Conservation (phyloP, 2,329 filamentous ascomycete genomes). For the Clonostachys byssicola region DNA sequence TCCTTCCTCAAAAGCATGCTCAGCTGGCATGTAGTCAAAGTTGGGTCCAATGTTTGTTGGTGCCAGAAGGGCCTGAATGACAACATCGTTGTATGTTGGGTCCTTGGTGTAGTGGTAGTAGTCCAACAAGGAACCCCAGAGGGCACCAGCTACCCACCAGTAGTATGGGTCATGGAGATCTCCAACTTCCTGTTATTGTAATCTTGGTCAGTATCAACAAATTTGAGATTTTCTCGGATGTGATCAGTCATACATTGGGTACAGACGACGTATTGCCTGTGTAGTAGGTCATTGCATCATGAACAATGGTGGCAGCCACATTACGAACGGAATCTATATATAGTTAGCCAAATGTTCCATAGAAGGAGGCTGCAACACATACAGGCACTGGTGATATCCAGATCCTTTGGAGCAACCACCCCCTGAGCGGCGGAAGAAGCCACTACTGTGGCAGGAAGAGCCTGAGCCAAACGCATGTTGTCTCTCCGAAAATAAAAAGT, state of each 20-base stretch:
- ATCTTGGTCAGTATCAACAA: neutral
- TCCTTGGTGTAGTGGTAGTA: conserved; percentile 67
- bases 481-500: neutral
- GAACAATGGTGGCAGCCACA: conserved; percentile 56
- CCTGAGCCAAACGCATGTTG: conserved; percentile 16
- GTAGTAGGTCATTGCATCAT: conserved; percentile 61
- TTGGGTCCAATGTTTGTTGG: conserved; percentile 50
- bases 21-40: conserved; percentile 55
- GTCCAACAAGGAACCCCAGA: conserved; percentile 66
- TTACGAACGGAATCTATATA: conserved; percentile 54
- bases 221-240: neutral
- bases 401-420: conserved; percentile 25
- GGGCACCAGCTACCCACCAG: conserved; percentile 63
- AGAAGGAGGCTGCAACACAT: conserved; percentile 8
- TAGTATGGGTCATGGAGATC: conserved; percentile 65
- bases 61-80: conserved; percentile 54
- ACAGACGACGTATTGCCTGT: conserved; percentile 54
- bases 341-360: conserved; percentile 7
- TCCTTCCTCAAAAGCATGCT: conserved; percentile 56
- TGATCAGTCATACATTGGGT: conserved; percentile 27
- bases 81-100: conserved; percentile 53
- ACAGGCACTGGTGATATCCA: conserved; percentile 31
- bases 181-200: conserved; percentile 40
- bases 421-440: conserved; percentile 8
- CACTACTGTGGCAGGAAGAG: conserved; percentile 12